phyloP scores from a whole-genome alignment of 164 flowering plant genomes.

The Magnolia sinica region DNA sequence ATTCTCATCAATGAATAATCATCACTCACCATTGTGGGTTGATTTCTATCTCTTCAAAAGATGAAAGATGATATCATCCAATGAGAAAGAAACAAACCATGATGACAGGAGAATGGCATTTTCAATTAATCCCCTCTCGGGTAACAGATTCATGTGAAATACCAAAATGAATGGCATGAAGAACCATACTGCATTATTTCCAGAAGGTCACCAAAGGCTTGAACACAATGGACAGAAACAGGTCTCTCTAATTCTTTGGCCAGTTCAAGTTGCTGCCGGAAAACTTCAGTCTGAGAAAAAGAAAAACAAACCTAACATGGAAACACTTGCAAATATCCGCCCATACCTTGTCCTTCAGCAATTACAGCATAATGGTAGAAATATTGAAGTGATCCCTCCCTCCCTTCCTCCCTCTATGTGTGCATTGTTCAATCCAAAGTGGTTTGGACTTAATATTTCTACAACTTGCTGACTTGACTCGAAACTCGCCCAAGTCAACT shows the following conservation, averaged over 20 bases:
- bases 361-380: no score
- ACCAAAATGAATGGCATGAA: conserved; percentile 1
- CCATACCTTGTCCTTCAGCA: background rate
- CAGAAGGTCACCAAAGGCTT: conserved; percentile 91
- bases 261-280: conserved; percentile 74
- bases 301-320: background rate
- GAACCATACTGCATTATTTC: conserved; percentile 58
- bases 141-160: background rate
- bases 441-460: no score
- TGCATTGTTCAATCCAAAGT: no score
- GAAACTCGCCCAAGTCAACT: no score
- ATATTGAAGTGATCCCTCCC: no score
- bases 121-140: background rate
- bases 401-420: no score
- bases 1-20: background rate
- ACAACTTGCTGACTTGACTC: no score
- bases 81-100: background rate
- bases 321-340: background rate
- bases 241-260: conserved; percentile 80
- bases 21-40: background rate
- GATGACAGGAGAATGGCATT: background rate
- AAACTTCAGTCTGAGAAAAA: conserved; percentile 55
- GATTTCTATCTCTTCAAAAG: background rate
- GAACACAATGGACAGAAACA: conserved; percentile 90
- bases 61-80: background rate